Conservation (phyloP, 495 filamentous ascomycete genomes). For the Hypoxylon rickii region DNA sequence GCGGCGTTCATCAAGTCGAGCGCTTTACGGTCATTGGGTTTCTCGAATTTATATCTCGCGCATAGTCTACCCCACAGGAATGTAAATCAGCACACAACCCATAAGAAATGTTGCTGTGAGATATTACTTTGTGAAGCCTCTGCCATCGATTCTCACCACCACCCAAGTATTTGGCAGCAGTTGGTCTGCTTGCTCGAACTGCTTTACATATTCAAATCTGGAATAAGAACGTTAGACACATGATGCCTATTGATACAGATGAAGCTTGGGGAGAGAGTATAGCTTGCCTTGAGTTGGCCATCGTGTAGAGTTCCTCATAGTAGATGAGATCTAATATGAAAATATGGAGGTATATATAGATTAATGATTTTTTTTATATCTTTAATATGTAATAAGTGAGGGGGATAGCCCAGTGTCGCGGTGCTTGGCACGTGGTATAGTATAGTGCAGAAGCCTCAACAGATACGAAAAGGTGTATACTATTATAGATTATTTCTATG, state of each 20-base stretch:
- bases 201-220: constrained; percentile 89
- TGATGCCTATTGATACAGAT: too few species aligned
- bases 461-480: too few species aligned
- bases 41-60: constrained; percentile 79
- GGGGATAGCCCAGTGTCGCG: too few species aligned
- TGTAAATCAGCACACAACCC: constrained; percentile 6
- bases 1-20: constrained; percentile 94
- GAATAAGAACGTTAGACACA: constrained; percentile 30
- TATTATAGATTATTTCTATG: too few species aligned
- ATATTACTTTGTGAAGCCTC: constrained; percentile 83
- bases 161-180: constrained; percentile 92
- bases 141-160: constrained; percentile 88
- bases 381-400: too few species aligned
- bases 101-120: neutral
- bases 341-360: neutral
- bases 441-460: too few species aligned
- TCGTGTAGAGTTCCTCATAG: constrained; percentile 13
- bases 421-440: too few species aligned
- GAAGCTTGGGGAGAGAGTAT: constrained; percentile 6
- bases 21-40: constrained; percentile 89
- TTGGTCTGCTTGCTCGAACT: constrained; percentile 79
- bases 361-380: too few species aligned
- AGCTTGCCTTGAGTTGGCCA: constrained; percentile 56
- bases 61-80: constrained; percentile 61
- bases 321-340: neutral